Evolutionary conservation across 768 basidiomycete genomes (phyloP), one percentile per base, ranked within the genome.

Genomic region (Pulveroboletus sp.): DNA sequence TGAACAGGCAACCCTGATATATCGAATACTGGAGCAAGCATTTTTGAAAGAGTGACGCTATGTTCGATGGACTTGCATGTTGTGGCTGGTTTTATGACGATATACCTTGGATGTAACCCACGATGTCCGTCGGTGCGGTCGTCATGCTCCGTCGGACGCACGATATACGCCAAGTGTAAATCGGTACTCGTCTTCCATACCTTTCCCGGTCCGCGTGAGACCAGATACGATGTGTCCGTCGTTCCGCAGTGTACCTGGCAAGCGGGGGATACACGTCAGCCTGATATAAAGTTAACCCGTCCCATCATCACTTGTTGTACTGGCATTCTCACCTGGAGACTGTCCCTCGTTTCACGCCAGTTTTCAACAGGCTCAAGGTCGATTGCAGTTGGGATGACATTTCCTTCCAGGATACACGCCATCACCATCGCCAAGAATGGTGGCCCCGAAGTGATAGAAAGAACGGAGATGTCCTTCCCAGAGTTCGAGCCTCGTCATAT

Each of bases 361-460:
- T 54, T 73, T 45, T 68, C 67, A 24, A 44, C 61, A 31, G 53
- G 27, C 59, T 31, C 21, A 21, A 21, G 21, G 21, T 8, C 58
- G 17, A 44, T 48, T n/a, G 56, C 37, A 21, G 21, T 21, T 4
- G 21, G 2, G 11, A 82, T 83, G 80, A 68, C 80, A 1, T 70
- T 77, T 46, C 87, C 86, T 1, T 59, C 73, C 31, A 84, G 74
- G 8, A 77, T 86, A 61, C 76, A 86, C 39, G 89, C 86, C 4
- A 80, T 90, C 53, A 79, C 81, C 49, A 85, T 92, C 64, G 66
- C 79, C 11, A 77, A 81, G 76, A 80, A 74, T 7, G 95, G 93
- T 6, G 88, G 82, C 6, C 65, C 84, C 27, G 89, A 94, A 45
- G 87, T 89, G 32, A 73, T 93, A 31, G 76, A 89, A 60, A 82